phyloP scores from a whole-genome alignment of 1,284 basidiomycete species.

The Ceratobasidium sp. region DNA sequence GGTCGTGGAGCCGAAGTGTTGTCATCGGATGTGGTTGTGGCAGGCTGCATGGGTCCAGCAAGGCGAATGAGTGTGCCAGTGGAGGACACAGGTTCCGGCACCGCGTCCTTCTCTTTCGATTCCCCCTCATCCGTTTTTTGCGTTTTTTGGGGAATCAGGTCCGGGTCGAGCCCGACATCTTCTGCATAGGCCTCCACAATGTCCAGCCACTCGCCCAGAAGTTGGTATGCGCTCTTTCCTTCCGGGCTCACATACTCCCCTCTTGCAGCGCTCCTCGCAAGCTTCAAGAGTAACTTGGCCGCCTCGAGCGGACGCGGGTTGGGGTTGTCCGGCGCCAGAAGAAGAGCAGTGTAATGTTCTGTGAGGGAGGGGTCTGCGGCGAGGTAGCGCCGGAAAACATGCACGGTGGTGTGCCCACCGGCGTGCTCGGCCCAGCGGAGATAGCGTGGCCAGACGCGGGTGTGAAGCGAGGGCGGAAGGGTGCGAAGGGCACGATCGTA shows the following conservation, averaged over 20 bases:
- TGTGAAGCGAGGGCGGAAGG: slow-evolving; percentile 93
- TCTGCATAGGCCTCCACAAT: slow-evolving; percentile 92
- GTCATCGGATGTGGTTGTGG: slow-evolving; percentile 52
- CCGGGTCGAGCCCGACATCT: slow-evolving; percentile 90
- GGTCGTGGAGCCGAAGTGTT: slow-evolving; percentile 56
- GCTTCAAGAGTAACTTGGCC: slow-evolving; percentile 85
- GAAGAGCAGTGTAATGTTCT: slow-evolving; percentile 81
- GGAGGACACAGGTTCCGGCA: slow-evolving; percentile 61
- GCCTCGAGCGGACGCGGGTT: slow-evolving; percentile 90
- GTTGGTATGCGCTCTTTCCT: slow-evolving; percentile 94
- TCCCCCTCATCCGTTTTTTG: slow-evolving; percentile 52
- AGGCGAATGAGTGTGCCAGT: slow-evolving; percentile 77
- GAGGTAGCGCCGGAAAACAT: slow-evolving; percentile 92
- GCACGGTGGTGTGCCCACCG: slow-evolving; percentile 86
- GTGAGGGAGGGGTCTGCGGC: slow-evolving; percentile 86
- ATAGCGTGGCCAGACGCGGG: slow-evolving; percentile 93
- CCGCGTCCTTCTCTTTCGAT: slow-evolving; percentile 47
- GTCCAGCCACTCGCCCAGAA: slow-evolving; percentile 93
- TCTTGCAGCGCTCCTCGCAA: slow-evolving; percentile 84
- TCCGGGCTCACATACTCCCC: slow-evolving; percentile 91
- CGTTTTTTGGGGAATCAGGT: slow-evolving; percentile 63
- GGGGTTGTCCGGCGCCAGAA: slow-evolving; percentile 73
- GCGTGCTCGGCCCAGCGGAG: slow-evolving; percentile 91
- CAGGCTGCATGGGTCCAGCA: slow-evolving; percentile 72
- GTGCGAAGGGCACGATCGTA: slow-evolving; percentile 96